These are phyloP conservation scores for Pseudocohnilembus persalinus DNA, from an alignment of 169 alveolate genomes.

Conservation along the genomic window DNA sequence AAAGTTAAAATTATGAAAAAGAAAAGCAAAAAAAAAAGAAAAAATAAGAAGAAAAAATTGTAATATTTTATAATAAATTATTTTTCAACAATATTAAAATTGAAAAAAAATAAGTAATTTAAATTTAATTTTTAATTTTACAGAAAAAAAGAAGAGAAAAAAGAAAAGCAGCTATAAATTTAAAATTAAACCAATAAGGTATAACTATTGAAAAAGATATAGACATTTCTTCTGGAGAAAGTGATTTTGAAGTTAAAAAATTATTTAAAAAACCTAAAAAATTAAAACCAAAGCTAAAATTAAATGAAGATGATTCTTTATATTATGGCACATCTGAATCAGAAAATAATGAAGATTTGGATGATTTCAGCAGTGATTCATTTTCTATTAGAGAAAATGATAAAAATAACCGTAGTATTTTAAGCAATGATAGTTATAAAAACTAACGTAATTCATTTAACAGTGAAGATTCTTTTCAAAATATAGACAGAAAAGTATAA, in stretches of 20 bases:
- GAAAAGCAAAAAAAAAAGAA: constrained; percentile 24
- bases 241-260: not conserved
- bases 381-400: not conserved
- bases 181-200: not conserved
- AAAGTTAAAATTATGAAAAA: constrained; percentile 25
- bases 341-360: not conserved
- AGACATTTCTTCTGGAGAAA: not conserved
- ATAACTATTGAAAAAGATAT: not conserved
- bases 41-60: constrained; percentile 4
- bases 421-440: not conserved
- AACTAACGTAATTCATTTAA: not conserved
- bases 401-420: not conserved
- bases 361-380: not conserved
- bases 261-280: not conserved
- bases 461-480: not conserved
- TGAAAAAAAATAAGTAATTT: no score
- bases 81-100: no score
- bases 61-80: no score
- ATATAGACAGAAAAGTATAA: not conserved
- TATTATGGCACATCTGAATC: not conserved
- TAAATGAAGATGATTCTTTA: not conserved
- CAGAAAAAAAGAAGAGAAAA: not conserved
- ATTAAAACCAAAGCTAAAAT: not conserved
- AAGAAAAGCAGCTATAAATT: not conserved
- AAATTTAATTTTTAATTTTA: no score